Conservation (phyloP, 1,284 basidiomycete species). For the Microbotryum silenes-acaulis region DNA sequence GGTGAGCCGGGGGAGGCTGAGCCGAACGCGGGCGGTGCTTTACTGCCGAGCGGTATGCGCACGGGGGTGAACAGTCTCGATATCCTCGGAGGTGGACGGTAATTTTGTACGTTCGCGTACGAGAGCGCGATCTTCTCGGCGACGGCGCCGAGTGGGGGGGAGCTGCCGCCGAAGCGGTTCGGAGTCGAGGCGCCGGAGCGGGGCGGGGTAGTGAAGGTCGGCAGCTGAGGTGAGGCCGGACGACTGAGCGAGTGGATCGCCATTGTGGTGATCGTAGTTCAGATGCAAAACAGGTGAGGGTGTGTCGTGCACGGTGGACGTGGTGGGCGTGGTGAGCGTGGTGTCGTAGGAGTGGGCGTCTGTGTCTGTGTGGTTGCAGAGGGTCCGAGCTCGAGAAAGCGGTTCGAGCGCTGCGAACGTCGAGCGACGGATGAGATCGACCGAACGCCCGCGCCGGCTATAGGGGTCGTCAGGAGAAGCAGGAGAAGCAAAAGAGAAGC, state of each 20-base stretch:
- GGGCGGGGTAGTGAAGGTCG: slow-evolving; percentile 1
- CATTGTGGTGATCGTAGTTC: too few species aligned
- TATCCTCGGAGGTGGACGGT: neutral
- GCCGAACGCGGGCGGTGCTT: neutral
- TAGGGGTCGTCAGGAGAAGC: too few species aligned
- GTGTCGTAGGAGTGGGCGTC: too few species aligned
- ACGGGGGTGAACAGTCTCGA: slow-evolving; percentile 10
- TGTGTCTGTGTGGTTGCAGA: too few species aligned
- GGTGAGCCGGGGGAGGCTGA: neutral
- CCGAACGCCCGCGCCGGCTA: too few species aligned
- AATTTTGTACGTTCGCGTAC: slow-evolving; percentile 11
- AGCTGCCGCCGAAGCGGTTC: neutral
- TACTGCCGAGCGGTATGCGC: slow-evolving; percentile 9
- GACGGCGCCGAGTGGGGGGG: slow-evolving; percentile 9
- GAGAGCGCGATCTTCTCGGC: slow-evolving; percentile 28
- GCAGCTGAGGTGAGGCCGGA: neutral
- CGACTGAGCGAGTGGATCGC: neutral
- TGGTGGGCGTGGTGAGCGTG: too few species aligned
- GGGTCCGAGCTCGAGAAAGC: too few species aligned
- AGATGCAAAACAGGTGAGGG: too few species aligned
- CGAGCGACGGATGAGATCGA: too few species aligned
- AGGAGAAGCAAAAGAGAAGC: too few species aligned
- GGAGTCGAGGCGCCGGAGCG: slow-evolving; percentile 2
- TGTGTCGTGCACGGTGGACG: too few species aligned
- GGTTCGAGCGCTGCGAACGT: too few species aligned